A percentile compares a stretch with the other conserved stretches of the same genome.
These are phyloP conservation scores for Chalciporus pseudorubinellus DNA, from an alignment of 768 basidiomycete genomes.

Conservation along the genomic window DNA sequence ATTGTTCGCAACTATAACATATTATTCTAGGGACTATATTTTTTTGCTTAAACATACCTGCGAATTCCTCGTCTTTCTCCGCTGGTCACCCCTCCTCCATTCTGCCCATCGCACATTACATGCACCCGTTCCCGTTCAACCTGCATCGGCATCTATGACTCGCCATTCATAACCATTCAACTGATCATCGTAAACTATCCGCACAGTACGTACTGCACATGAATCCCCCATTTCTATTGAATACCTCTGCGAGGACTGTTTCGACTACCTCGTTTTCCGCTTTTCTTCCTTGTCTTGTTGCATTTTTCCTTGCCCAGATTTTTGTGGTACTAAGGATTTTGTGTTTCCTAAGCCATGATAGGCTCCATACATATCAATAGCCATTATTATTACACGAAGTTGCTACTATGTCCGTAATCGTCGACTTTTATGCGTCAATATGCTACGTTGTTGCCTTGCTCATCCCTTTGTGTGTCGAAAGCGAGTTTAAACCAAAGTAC, in stretches of 20 bases:
- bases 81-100: slow-evolving; percentile 14
- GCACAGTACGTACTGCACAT: slow-evolving; percentile 31
- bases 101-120: slow-evolving; percentile 2
- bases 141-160: slow-evolving; percentile 27
- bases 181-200: slow-evolving; percentile 23
- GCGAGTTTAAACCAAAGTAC: no score
- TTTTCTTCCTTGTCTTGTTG: slow-evolving; percentile 1
- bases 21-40: slow-evolving; percentile 33
- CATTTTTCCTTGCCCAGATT: slow-evolving; percentile 1
- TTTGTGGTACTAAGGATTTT: slow-evolving; percentile 16
- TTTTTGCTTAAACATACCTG: slow-evolving; percentile 24
- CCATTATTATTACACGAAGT: slow-evolving; percentile 21
- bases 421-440: slow-evolving; percentile 17
- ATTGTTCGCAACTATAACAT: slow-evolving; percentile 34
- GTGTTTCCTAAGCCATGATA: slow-evolving; percentile 13
- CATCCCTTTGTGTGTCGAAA: neutral
- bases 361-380: slow-evolving; percentile 15
- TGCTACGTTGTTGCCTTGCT: slow-evolving; percentile 2
- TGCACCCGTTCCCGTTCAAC: slow-evolving; percentile 1
- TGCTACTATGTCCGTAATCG: slow-evolving; percentile 16
- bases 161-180: slow-evolving; percentile 14
- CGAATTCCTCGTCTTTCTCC: slow-evolving; percentile 7
- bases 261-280: neutral
- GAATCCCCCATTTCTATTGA: slow-evolving; percentile 27
- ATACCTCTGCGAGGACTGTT: slow-evolving; percentile 12